These are phyloP conservation scores for Lodderomyces orthopsilosis DNA, from an alignment of 1,139 yeast genomes.

Conservation along the genomic window DNA sequence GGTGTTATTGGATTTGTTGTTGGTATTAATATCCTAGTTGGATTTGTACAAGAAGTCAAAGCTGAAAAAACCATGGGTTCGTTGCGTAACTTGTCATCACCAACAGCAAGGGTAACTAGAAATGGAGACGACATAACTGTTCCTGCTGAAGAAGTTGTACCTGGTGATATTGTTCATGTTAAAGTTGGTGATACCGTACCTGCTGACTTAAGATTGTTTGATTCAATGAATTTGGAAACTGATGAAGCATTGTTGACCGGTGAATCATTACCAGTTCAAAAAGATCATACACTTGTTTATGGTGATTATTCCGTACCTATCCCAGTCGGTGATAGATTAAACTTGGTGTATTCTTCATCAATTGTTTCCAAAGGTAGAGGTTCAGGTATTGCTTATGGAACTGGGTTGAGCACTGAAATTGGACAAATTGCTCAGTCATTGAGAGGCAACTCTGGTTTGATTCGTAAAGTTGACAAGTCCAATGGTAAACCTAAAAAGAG, in stretches of 20 bases:
- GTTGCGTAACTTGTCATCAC: slow-evolving; percentile 64
- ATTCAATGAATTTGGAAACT: slow-evolving; percentile 66
- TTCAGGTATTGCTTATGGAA: slow-evolving; percentile 60
- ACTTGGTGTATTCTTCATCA: slow-evolving; percentile 71
- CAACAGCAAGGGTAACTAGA: slow-evolving; percentile 69
- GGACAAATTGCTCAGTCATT: slow-evolving; percentile 74
- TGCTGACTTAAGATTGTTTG: slow-evolving; percentile 66
- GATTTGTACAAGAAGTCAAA: slow-evolving; percentile 66
- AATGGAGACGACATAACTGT: slow-evolving; percentile 59
- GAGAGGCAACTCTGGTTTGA: slow-evolving; percentile 24
- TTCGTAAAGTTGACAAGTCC: slow-evolving; percentile 26
- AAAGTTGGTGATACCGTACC: slow-evolving; percentile 79
- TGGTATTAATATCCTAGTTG: slow-evolving; percentile 62
- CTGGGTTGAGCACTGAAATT: slow-evolving; percentile 73
- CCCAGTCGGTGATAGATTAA: slow-evolving; percentile 75
- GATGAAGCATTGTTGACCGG: slow-evolving; percentile 83
- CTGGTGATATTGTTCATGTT: slow-evolving; percentile 69
- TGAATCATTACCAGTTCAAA: slow-evolving; percentile 73
- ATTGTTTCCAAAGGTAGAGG: slow-evolving; percentile 78
- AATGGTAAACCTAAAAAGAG: slow-evolving; percentile 25
- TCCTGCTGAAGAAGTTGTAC: slow-evolving; percentile 68
- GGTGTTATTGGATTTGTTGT: slow-evolving; percentile 79
- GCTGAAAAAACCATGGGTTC: slow-evolving; percentile 86
- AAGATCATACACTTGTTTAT: slow-evolving; percentile 46
- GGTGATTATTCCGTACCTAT: slow-evolving; percentile 28